These are phyloP conservation scores for Colletotrichum kahawae DNA, from an alignment of 2,329 filamentous ascomycete genomes.

Conservation along the genomic window DNA sequence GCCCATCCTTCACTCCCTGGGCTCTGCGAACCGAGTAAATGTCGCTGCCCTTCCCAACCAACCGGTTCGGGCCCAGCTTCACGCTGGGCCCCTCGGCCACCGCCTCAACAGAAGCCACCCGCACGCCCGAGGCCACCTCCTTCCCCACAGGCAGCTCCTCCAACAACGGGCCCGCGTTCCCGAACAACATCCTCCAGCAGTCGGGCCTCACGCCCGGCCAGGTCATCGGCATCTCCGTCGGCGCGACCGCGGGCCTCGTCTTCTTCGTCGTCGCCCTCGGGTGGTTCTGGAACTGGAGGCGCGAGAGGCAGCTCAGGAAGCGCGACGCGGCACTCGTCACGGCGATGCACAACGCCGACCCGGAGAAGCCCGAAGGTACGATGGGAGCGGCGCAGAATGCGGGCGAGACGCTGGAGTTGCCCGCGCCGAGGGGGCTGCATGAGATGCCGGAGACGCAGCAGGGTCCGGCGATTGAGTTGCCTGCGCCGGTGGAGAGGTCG, in stretches of 20 bases:
- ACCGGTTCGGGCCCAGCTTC: constrained; percentile 16
- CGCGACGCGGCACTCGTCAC: constrained; percentile 7
- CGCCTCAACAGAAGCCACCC: background rate
- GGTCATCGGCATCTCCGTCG: constrained; percentile 18
- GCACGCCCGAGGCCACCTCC: constrained; percentile 1
- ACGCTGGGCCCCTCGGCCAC: constrained; percentile 5
- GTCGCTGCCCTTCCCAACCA: constrained; percentile 10
- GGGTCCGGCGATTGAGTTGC: constrained; percentile 4
- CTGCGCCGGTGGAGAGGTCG: constrained; percentile 13
- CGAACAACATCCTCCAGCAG: constrained; percentile 19
- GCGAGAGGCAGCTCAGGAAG: background rate
- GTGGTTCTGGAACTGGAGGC: constrained; percentile 18
- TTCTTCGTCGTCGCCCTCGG: constrained; percentile 15
- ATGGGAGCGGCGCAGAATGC: background rate
- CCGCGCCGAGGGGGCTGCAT: constrained; percentile 8
- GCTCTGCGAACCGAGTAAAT: background rate
- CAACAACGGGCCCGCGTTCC: background rate
- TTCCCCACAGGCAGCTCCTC: background rate
- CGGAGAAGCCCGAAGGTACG: constrained; percentile 10
- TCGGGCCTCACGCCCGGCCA: constrained; percentile 14
- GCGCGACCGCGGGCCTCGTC: constrained; percentile 14
- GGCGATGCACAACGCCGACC: background rate
- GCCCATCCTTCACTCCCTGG: background rate
- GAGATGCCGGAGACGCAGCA: constrained; percentile 19
- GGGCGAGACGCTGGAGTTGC: constrained; percentile 1